Evolutionary conservation across 2,329 filamentous ascomycete species (phyloP).

Genomic region (Fusarium sp.): DNA sequence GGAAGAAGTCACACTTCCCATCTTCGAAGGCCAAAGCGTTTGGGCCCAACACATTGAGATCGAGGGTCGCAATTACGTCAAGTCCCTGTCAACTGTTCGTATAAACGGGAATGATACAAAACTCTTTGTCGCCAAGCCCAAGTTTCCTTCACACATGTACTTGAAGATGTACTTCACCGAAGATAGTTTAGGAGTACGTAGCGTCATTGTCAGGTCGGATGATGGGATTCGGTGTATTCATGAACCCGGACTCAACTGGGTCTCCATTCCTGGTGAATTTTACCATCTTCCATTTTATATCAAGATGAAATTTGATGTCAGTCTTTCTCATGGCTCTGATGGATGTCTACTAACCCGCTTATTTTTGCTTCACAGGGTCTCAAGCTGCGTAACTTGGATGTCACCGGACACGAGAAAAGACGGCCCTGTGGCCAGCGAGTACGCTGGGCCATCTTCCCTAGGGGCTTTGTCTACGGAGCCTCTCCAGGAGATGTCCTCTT

Average conservation of each 20-base stretch:
- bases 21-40: neutral
- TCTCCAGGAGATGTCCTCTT: neutral
- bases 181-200: neutral
- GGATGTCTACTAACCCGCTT: neutral
- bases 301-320: neutral
- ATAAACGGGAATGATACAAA: neutral
- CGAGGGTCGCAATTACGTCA: neutral
- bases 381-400: neutral
- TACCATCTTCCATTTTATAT: neutral
- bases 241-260: neutral
- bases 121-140: neutral
- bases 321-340: neutral
- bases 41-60: neutral
- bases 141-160: accelerated
- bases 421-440: neutral
- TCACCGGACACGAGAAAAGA: neutral
- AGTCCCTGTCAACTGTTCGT: neutral
- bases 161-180: neutral
- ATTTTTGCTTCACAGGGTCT: neutral
- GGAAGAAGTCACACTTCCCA: accelerated
- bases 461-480: neutral
- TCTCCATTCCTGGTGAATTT: accelerated
- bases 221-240: neutral
- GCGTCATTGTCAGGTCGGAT: neutral
- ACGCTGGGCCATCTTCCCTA: neutral